Evolutionary conservation across 2,329 filamentous ascomycete genomes (phyloP).

Genomic region (Fusarium falciforme): DNA sequence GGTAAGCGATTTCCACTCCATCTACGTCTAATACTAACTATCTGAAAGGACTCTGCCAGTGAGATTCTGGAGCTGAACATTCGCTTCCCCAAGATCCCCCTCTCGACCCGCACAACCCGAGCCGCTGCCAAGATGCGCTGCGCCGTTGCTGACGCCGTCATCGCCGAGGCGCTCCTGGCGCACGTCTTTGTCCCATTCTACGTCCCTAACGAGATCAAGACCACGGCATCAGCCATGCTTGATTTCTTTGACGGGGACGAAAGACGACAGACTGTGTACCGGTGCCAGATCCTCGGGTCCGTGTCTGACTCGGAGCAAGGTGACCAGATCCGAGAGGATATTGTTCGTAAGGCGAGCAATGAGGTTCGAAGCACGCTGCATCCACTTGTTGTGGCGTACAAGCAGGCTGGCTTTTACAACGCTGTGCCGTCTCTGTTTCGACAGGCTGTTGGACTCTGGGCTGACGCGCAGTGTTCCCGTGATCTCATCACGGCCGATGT

Average conservation of each 20-base stretch:
- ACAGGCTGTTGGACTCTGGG: conserved; percentile 42
- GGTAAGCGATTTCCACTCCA: not conserved
- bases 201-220: conserved; percentile 27
- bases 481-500: conserved; percentile 41
- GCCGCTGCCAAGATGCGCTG: conserved; percentile 43
- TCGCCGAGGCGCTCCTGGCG: conserved; percentile 35
- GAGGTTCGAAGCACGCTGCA: conserved; percentile 35
- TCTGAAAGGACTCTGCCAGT: conserved; percentile 27
- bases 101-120: conserved; percentile 36
- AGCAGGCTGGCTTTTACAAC: conserved; percentile 41
- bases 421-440: conserved; percentile 39
- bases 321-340: conserved; percentile 35
- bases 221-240: conserved; percentile 34
- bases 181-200: conserved; percentile 48
- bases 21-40: not conserved
- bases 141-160: conserved; percentile 44
- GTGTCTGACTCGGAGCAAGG: conserved; percentile 32
- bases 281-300: conserved; percentile 44
- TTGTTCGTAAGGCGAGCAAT: conserved; percentile 42
- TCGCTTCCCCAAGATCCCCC: conserved; percentile 40
- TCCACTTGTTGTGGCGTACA: conserved; percentile 36
- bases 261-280: conserved; percentile 40
- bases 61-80: conserved; percentile 40
- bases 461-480: conserved; percentile 38
- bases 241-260: conserved; percentile 41